Evolutionary conservation across 371 early-diverging fungal species (phyloP).

Genomic region (Entomophthora muscae): DNA sequence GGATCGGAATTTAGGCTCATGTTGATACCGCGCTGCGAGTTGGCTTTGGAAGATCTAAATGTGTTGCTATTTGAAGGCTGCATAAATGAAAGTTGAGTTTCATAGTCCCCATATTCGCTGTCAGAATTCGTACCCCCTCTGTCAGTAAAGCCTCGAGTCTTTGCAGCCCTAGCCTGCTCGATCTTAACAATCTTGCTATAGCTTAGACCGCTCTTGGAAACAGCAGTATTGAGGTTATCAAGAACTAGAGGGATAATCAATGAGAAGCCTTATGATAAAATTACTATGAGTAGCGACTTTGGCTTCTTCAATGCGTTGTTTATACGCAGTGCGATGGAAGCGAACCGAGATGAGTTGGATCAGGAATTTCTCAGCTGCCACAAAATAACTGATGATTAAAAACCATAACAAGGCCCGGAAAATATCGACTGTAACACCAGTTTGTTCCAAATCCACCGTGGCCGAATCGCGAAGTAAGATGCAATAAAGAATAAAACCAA

Average conservation of each 20-base stretch:
- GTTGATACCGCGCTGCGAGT: neutral
- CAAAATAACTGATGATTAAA: neutral
- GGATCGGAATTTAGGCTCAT: neutral
- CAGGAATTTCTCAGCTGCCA: neutral
- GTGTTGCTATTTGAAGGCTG: neutral
- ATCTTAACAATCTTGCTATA: neutral
- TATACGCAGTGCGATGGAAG: constrained; percentile 6
- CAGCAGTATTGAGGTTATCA: constrained; percentile 3
- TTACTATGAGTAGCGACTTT: neutral
- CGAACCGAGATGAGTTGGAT: constrained; percentile 3
- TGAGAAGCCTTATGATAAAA: neutral
- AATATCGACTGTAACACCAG: neutral
- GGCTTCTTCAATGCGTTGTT: constrained; percentile 4
- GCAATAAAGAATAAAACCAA: neutral
- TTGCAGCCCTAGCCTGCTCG: neutral
- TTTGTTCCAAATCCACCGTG: neutral
- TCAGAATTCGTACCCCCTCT: neutral
- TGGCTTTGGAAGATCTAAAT: neutral
- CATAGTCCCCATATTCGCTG: neutral
- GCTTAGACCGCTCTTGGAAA: neutral
- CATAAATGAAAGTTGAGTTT: neutral
- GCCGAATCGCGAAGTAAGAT: neutral
- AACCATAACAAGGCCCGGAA: neutral
- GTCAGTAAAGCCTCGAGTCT: neutral
- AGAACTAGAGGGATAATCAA: neutral